Evolutionary conservation across 768 basidiomycete genomes (phyloP).

Genomic region (Pleurotus djamor): DNA sequence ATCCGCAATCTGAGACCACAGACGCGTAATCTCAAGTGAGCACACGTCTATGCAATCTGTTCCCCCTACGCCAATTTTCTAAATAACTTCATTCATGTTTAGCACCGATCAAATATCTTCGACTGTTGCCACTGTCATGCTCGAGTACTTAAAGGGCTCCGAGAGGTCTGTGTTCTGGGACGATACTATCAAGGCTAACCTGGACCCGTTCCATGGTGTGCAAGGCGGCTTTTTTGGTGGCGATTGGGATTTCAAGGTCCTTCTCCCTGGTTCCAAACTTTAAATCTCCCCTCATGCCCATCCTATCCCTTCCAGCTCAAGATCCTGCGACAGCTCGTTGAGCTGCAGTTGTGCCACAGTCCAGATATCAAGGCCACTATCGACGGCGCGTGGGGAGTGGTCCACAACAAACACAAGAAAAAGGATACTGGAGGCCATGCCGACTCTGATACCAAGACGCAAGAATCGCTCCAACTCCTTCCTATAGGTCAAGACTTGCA

Average conservation of each 20-base stretch:
- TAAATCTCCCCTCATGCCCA: slow-evolving; percentile 6
- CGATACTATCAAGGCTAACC: slow-evolving; percentile 60
- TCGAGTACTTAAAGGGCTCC: slow-evolving; percentile 69
- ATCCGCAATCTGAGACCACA: slow-evolving; percentile 81
- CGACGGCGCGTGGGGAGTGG: slow-evolving; percentile 86
- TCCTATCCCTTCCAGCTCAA: slow-evolving; percentile 53
- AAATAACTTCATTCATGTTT: slow-evolving; percentile 28
- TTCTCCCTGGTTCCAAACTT: slow-evolving; percentile 20
- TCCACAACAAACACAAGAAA: slow-evolving; percentile 84
- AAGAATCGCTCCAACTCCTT: slow-evolving; percentile 58
- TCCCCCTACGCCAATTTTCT: slow-evolving; percentile 25
- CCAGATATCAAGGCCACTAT: slow-evolving; percentile 67
- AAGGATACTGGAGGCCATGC: slow-evolving; percentile 58
- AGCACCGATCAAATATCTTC: slow-evolving; percentile 83
- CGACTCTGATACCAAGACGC: slow-evolving; percentile 63
- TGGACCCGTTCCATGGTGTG: slow-evolving; percentile 68
- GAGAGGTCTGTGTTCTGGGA: slow-evolving; percentile 84
- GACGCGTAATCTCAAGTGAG: slow-evolving; percentile 88
- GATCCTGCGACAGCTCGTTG: slow-evolving; percentile 81
- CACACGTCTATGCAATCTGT: slow-evolving; percentile 28
- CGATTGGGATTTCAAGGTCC: slow-evolving; percentile 82
- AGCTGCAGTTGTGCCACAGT: slow-evolving; percentile 75
- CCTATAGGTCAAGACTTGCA: slow-evolving; percentile 78
- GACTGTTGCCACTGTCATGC: slow-evolving; percentile 66
- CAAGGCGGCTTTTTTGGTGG: slow-evolving; percentile 77